Base-by-base conservation (phyloP, 768 basidiomycete species). In the Gelatoporia subvermispora region DNA sequence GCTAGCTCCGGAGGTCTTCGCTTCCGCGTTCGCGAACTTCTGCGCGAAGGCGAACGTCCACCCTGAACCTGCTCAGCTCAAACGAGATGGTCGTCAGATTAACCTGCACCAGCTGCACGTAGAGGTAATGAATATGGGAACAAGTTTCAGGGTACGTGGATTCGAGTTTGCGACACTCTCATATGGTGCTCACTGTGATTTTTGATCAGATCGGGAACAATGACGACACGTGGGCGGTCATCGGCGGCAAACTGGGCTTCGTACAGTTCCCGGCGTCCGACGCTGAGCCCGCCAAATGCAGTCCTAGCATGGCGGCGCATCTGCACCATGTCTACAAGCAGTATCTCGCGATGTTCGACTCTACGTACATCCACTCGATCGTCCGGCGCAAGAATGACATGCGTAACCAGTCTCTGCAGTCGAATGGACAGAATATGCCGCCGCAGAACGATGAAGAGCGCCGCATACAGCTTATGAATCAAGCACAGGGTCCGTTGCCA, bases 211-310 rank as follows among this genome's bases (percentile, higher is more conserved):
- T 39, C 46, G 56, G 48, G 43, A 18, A 11, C 36, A 7, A 49
- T 40, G 40, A 75, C 40, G 84, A 85, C 31, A 51, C 72, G 49
- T 88, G 86, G 87, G 58, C 75, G 15, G 67, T 83, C 40, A 77
- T 89, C 48, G 87, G 77, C 16, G 86, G 76, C n/a, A 75, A 74
- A 21, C 70, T 89, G 64, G 82, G 79, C 15, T 79, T 82, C 56
- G 73, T 82, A 2, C 73, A 81, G 45, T 85, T 87, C 54, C 81
- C 81, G 2, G 82, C 73, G 3, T 76, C 67, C 11, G 81, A 78
- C 1, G 62, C 69, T 3, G 81, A 85, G 51, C 84, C 85, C 10
- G 70, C 78, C 4, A 81, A 77, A 55, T 73, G 75, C 22, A 82
- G 81, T 3, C 85, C 84, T 2, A 80, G 66, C 20, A 72, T 78